Evolutionary conservation across 108 stramenopile species (phyloP).

Genomic region (Nitzschia sp.): DNA sequence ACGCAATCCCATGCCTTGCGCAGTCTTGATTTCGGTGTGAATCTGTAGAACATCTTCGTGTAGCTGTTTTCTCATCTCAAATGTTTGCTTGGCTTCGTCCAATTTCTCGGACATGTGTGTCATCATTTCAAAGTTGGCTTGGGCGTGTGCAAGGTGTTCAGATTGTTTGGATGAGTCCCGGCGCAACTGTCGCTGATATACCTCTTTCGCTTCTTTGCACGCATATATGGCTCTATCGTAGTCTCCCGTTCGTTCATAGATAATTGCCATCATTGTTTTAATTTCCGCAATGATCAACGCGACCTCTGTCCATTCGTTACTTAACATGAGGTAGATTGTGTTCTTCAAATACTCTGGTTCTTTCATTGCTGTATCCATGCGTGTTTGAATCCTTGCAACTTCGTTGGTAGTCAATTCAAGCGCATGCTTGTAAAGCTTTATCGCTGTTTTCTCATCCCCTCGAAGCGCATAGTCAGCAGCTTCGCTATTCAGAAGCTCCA

Average conservation of each 20-base stretch:
- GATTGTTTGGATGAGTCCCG: background rate
- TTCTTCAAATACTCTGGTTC: constrained; percentile 5
- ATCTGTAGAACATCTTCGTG: constrained; percentile 29
- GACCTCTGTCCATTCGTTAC: constrained; percentile 33
- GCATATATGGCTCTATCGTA: constrained; percentile 23
- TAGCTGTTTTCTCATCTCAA: constrained; percentile 19
- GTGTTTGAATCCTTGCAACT: constrained; percentile 7
- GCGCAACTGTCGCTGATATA: constrained; percentile 25
- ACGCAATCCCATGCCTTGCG: constrained; percentile 1
- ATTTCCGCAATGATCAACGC: constrained; percentile 32
- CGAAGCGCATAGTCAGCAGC: constrained; percentile 12
- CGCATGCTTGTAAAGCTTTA: constrained; percentile 29
- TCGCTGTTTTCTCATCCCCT: constrained; percentile 37
- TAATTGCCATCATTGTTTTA: constrained; percentile 31
- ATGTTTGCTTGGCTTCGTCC: constrained; percentile 21
- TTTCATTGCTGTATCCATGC: constrained; percentile 14
- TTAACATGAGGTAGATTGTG: constrained; percentile 7
- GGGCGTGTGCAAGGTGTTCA: background rate
- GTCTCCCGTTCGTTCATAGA: constrained; percentile 35
- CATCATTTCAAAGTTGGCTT: constrained; percentile 12
- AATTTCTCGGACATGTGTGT: constrained; percentile 24
- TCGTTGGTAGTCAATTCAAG: constrained; percentile 16
- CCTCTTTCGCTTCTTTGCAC: constrained; percentile 25
- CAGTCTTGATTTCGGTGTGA: constrained; percentile 15
- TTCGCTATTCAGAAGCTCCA: constrained; percentile 4